Conservation (phyloP, 2,329 filamentous ascomycete species). For the Epichloe gansuensis region DNA sequence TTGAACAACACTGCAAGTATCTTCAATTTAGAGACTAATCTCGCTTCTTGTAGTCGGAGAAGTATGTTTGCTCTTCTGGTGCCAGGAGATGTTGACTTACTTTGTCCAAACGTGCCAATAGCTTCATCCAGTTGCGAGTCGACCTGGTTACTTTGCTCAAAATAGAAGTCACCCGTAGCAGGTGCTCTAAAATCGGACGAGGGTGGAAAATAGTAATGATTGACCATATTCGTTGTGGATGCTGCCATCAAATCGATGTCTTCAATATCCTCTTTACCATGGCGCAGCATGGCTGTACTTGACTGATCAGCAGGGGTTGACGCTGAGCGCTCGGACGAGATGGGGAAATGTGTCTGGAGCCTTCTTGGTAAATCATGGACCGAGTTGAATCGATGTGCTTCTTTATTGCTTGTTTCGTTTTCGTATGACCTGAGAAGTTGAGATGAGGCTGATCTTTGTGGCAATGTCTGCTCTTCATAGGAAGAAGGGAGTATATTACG, state of each 20-base stretch:
- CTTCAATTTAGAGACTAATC: background rate
- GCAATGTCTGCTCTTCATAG: background rate
- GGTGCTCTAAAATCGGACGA: background rate
- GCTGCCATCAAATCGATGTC: background rate
- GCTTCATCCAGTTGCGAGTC: constrained; percentile 3
- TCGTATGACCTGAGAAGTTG: background rate
- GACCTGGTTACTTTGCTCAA: constrained; percentile 1
- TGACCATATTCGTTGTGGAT: background rate
- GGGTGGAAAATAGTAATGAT: background rate
- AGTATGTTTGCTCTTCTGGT: too few relatives aligned
- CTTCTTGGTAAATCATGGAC: background rate
- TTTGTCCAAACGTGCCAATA: constrained; percentile 4
- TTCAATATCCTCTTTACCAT: background rate
- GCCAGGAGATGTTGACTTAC: background rate
- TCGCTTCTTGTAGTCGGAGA: too few relatives aligned
- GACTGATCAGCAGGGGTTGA: background rate
- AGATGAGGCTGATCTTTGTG: background rate
- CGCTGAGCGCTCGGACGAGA: background rate
- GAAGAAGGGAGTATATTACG: background rate
- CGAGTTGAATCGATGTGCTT: background rate
- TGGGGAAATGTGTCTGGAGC: background rate
- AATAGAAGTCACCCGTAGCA: background rate
- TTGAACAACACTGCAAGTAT: constrained; percentile 1
- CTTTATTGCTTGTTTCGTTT: background rate
- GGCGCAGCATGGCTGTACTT: background rate